Evolutionary conservation across 2,329 filamentous ascomycete species (phyloP).

Genomic region (Verticillium alfalfae): DNA sequence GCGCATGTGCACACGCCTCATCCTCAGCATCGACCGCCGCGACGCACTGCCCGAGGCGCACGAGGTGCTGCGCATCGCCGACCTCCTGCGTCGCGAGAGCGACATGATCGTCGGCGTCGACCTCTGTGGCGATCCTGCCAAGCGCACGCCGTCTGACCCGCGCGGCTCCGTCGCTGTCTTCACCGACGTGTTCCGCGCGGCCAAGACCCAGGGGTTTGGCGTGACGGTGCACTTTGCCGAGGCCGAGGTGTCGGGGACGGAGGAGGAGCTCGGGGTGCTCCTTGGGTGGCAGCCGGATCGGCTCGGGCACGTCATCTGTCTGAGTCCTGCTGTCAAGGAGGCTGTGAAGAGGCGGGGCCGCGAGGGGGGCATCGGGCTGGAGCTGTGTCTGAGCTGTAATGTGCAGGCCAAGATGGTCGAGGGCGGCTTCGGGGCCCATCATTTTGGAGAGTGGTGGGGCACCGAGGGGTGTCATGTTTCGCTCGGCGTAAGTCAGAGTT

Average conservation of each 20-base stretch:
- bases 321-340: constrained; percentile 51
- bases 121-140: constrained; percentile 67
- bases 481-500: constrained; percentile 55
- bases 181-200: constrained; percentile 50
- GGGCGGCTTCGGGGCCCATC: constrained; percentile 63
- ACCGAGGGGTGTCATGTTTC: constrained; percentile 55
- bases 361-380: constrained; percentile 57
- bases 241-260: constrained; percentile 47
- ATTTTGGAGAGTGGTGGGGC: constrained; percentile 69
- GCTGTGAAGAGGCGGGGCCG: constrained; percentile 9
- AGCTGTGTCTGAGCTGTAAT: constrained; percentile 77
- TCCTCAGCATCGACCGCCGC: constrained; percentile 70
- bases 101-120: constrained; percentile 63
- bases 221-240: constrained; percentile 79
- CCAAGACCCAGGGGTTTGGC: constrained; percentile 48
- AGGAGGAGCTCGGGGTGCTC: constrained; percentile 57
- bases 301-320: constrained; percentile 75
- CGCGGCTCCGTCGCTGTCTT: constrained; percentile 57
- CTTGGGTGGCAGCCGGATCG: constrained; percentile 62
- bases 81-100: constrained; percentile 38
- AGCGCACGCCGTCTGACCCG: constrained; percentile 45
- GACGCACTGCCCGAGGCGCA: constrained; percentile 52
- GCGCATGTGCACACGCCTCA: constrained; percentile 45
- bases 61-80: constrained; percentile 60
- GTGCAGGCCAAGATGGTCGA: constrained; percentile 68